Evolutionary conservation across 2,329 filamentous ascomycete species (phyloP).

Genomic region (Macrophomina pseudophaseolina): DNA sequence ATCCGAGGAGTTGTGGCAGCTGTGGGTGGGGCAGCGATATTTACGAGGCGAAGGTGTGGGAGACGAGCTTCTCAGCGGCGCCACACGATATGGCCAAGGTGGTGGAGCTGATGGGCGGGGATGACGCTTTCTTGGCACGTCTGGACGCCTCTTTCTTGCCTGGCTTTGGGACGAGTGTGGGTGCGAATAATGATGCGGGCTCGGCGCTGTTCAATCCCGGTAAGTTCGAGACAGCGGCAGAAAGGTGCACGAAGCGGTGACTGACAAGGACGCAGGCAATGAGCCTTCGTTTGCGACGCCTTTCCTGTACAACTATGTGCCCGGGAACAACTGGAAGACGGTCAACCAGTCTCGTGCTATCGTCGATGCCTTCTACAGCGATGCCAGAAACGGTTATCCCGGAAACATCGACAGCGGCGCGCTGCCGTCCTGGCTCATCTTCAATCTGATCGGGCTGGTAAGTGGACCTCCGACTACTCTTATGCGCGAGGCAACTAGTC

Average conservation of each 20-base stretch:
- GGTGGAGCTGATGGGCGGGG: constrained; percentile 51
- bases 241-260: not conserved
- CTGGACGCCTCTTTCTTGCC: constrained; percentile 50
- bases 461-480: not conserved
- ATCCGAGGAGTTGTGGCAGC: constrained; percentile 48
- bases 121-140: constrained; percentile 44
- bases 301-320: constrained; percentile 48
- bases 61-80: constrained; percentile 51
- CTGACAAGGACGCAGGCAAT: constrained; percentile 33
- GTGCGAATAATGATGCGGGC: constrained; percentile 37
- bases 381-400: constrained; percentile 47
- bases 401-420: constrained; percentile 56
- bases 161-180: constrained; percentile 41
- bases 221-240: not conserved
- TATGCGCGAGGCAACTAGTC: not conserved
- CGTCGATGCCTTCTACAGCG: constrained; percentile 50
- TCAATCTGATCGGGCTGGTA: constrained; percentile 54
- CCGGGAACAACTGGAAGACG: constrained; percentile 38
- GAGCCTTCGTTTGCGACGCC: constrained; percentile 49
- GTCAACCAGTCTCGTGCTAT: constrained; percentile 34
- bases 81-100: constrained; percentile 50
- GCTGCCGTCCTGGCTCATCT: constrained; percentile 57
- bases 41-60: constrained; percentile 44
- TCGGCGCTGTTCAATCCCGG: constrained; percentile 32
- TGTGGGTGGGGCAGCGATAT: constrained; percentile 50